Evolutionary conservation across 805 yeast species (phyloP), one percentile per base, ranked within the genome.

Genomic region (Candida peoriensis): DNA sequence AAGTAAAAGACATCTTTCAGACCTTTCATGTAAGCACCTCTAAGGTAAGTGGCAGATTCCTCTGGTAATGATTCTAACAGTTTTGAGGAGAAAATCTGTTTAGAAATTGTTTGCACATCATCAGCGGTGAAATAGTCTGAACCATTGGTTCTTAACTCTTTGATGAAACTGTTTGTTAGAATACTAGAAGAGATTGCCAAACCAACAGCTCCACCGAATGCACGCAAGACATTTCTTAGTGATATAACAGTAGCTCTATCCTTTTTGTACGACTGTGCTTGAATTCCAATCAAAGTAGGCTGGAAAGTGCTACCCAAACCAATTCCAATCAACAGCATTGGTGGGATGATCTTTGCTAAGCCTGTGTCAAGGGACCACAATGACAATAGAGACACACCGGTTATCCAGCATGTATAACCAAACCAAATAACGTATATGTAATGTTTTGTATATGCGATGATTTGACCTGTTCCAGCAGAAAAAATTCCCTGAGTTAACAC

Each of bases 161-260:
- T 14, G 14, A 14, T 24, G 12, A 24, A 24, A 5, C 20, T 13
- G 17, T 32, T 32, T 5, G 26, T 20, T 11, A 25, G 13, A n/a
- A 32, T 32, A 7, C 20, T 13, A 1, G 35, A 32, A 12, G 25
- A 12, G 7, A 71, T 53, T 1, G 81, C 78, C 20, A 74, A 60
- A 0, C 83, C 82, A 16, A 76, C 57, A 0, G 81, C 68, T 13
- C 78, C 79, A 5, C 83, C 83, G 39, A 77, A 65, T 0, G 79
- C 64, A 32, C 81, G 57, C 34, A 73, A 47, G 15, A 76, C 74
- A 44, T 75, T 76, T 48, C 83, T 61, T 2, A 76, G 61, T 2
- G 79, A 64, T 5, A 76, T 72, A 2, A 75, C 75, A 10, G 75
- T 76, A 0, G 82, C 76, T 28, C 81, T 51, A 38, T 78, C 81